Percentiles rank a stretch among this genome's conserved stretches.
These are phyloP conservation scores for Bothriochloa decipiens DNA, from an alignment of 176 grass and related monocot species.

Conservation along the genomic window DNA sequence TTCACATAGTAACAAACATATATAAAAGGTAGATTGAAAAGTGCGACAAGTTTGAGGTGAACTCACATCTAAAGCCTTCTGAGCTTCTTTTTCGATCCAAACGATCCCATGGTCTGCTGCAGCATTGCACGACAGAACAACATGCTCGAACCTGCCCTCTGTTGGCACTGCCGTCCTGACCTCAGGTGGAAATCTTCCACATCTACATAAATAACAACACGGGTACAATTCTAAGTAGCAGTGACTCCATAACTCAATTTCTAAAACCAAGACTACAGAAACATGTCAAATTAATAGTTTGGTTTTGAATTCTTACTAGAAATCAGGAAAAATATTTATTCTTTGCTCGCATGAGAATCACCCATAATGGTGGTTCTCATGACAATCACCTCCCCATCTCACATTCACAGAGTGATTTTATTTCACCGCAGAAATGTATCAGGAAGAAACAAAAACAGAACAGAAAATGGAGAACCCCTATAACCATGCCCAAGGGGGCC, in stretches of 20 bases:
- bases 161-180: constrained; percentile 51
- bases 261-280: too few relatives aligned
- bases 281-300: too few relatives aligned
- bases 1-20: neutral
- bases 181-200: constrained; percentile 51
- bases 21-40: neutral
- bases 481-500: too few relatives aligned
- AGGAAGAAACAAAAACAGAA: too few relatives aligned
- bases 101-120: constrained; percentile 52
- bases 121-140: constrained; percentile 57
- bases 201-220: constrained; percentile 35
- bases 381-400: too few relatives aligned
- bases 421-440: too few relatives aligned
- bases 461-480: too few relatives aligned
- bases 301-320: too few relatives aligned
- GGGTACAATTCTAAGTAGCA: neutral
- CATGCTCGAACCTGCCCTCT: constrained; percentile 54
- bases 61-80: constrained; percentile 58
- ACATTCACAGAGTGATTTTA: too few relatives aligned
- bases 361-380: too few relatives aligned
- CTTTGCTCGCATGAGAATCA: too few relatives aligned
- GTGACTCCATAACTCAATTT: neutral
- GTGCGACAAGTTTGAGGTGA: neutral
- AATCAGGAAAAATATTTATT: too few relatives aligned
- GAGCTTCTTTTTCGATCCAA: constrained; percentile 60